Conservation (phyloP, 2,329 filamentous ascomycete genomes). For the Aspergillus calidoustus region DNA sequence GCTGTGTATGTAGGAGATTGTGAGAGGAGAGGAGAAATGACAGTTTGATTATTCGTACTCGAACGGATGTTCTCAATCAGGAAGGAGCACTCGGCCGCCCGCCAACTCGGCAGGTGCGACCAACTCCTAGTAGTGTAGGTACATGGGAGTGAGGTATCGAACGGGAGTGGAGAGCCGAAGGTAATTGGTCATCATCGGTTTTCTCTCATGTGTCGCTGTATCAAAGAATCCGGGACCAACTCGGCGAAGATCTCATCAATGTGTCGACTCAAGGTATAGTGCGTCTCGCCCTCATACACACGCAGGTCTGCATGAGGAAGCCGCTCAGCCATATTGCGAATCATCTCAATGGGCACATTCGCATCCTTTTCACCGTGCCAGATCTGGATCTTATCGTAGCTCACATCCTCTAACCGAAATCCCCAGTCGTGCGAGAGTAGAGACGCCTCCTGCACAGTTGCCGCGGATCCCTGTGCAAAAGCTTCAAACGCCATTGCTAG, state of each 20-base stretch:
- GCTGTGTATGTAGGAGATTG: background rate
- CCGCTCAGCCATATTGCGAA: constrained; percentile 43
- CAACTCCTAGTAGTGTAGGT: background rate
- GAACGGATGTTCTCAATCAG: background rate
- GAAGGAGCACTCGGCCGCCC: background rate
- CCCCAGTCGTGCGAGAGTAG: constrained; percentile 36
- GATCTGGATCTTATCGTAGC: constrained; percentile 31
- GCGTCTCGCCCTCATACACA: constrained; percentile 40
- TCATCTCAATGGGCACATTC: constrained; percentile 37
- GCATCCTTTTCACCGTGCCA: constrained; percentile 36
- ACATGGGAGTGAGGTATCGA: background rate
- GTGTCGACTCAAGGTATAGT: background rate
- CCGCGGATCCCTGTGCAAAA: constrained; percentile 32
- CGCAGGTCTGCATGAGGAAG: constrained; percentile 39
- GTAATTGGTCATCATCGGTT: background rate
- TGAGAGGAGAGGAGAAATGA: background rate
- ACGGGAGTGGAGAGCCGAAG: background rate
- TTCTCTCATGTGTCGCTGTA: background rate
- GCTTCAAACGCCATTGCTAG: constrained; percentile 28
- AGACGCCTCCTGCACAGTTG: constrained; percentile 32
- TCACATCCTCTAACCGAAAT: constrained; percentile 32
- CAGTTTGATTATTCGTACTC: background rate
- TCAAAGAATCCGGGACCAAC: background rate
- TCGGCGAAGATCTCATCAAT: constrained; percentile 1
- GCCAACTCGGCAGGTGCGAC: background rate